A percentile compares a stretch with the other conserved stretches of the same genome.
phyloP scores from a whole-genome alignment of 1,284 basidiomycete genomes.

The Rhodofomes roseus region DNA sequence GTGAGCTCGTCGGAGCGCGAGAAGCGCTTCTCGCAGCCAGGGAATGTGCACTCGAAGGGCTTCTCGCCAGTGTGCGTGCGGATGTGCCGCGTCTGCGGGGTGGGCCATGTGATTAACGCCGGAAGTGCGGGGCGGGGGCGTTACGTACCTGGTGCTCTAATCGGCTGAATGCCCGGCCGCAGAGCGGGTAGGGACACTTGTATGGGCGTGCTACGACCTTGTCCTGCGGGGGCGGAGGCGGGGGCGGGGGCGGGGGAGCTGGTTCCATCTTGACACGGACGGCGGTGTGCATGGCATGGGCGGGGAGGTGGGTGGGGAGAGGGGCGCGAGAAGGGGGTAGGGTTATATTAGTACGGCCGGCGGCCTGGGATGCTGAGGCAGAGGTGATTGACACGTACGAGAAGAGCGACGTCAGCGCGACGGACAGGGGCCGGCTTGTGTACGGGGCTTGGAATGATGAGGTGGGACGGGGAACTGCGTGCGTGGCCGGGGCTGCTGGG shows the following conservation, averaged over 20 bases:
- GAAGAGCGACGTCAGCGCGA: constrained; percentile 1
- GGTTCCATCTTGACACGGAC: constrained; percentile 17
- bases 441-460: not conserved
- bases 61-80: constrained; percentile 98
- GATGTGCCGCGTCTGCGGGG: constrained; percentile 86
- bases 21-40: constrained; percentile 97
- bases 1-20: constrained; percentile 97
- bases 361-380: not conserved
- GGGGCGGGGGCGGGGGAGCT: constrained; percentile 25
- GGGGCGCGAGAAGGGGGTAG: constrained; percentile 3
- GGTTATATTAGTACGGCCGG: constrained; percentile 7
- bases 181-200: constrained; percentile 93
- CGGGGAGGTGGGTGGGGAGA: constrained; percentile 2
- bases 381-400: not conserved
- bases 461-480: not conserved
- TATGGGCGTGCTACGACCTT: constrained; percentile 77
- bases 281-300: constrained; percentile 15
- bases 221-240: constrained; percentile 33
- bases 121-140: constrained; percentile 4
- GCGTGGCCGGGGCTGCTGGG: not conserved
- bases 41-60: constrained; percentile 90
- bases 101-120: constrained; percentile 8
- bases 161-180: constrained; percentile 86
- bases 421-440: not conserved
- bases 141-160: constrained; percentile 85